Evolutionary conservation across 2,329 filamentous ascomycete genomes (phyloP).

Genomic region (Lanzia echinophila): DNA sequence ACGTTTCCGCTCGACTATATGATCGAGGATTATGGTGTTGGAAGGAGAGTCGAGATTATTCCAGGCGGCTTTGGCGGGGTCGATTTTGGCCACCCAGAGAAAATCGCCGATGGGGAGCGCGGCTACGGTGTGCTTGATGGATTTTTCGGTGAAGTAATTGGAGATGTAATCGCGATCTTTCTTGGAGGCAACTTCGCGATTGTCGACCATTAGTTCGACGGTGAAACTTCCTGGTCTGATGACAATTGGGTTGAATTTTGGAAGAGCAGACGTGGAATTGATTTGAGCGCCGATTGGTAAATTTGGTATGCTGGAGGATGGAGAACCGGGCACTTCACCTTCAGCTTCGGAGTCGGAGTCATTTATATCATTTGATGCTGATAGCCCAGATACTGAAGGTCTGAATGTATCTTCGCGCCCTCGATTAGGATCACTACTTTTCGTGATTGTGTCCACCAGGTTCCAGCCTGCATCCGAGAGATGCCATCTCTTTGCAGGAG

Average conservation of each 20-base stretch:
- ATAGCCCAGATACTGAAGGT: background rate
- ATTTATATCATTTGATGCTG: background rate
- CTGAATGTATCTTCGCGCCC: slow-evolving; percentile 15
- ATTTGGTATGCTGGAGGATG: background rate
- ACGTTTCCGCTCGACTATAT: slow-evolving; percentile 74
- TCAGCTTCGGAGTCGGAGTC: slow-evolving; percentile 10
- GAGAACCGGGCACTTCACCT: background rate
- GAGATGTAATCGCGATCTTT: slow-evolving; percentile 70
- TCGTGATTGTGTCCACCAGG: slow-evolving; percentile 58
- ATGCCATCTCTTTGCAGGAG: slow-evolving; percentile 60
- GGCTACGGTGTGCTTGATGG: slow-evolving; percentile 48
- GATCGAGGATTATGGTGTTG: slow-evolving; percentile 68
- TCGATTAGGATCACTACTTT: slow-evolving; percentile 29
- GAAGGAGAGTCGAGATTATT: slow-evolving; percentile 52
- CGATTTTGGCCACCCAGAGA: slow-evolving; percentile 71
- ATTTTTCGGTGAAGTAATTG: slow-evolving; percentile 53
- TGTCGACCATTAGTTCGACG: slow-evolving; percentile 66
- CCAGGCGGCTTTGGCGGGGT: slow-evolving; percentile 40
- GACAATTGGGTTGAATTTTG: slow-evolving; percentile 48
- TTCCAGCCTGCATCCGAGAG: slow-evolving; percentile 76
- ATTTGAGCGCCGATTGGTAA: slow-evolving; percentile 24
- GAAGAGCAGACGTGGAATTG: slow-evolving; percentile 21
- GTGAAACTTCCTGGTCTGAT: slow-evolving; percentile 62
- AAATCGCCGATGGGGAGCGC: slow-evolving; percentile 67
- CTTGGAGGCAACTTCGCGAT: slow-evolving; percentile 65